Conservation (phyloP, 2,329 filamentous ascomycete species). For the Atkinsonella texensis region DNA sequence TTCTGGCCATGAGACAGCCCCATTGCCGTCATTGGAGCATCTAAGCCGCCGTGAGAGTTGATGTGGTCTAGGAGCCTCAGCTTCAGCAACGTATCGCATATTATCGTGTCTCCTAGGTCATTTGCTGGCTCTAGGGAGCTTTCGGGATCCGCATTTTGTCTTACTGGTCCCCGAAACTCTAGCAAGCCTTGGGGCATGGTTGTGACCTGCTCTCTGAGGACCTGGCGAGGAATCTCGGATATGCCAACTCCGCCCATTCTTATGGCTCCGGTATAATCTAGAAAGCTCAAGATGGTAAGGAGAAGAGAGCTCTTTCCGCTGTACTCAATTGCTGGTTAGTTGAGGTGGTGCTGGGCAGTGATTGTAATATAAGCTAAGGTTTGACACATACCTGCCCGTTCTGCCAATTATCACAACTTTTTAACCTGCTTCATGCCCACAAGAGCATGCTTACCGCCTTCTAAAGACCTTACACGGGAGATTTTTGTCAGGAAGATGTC, state of each 20-base stretch:
- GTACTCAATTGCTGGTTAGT: conserved; percentile 13
- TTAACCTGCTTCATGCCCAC: conserved; percentile 9
- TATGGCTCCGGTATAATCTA: not conserved
- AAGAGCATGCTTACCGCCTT: not conserved
- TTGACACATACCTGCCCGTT: too few species aligned
- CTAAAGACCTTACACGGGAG: not conserved
- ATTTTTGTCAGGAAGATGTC: too few species aligned
- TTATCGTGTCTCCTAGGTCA: too few species aligned
- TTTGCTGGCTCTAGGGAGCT: not conserved
- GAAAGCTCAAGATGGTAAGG: conserved; percentile 9
- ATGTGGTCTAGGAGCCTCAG: conserved; percentile 7
- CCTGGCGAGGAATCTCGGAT: not conserved
- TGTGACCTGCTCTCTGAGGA: not conserved
- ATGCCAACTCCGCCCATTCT: not conserved
- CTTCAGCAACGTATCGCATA: too few species aligned
- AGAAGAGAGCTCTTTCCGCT: conserved; percentile 27
- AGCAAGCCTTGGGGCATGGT: not conserved
- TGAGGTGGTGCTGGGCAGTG: conserved; percentile 8
- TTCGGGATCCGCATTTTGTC: not conserved
- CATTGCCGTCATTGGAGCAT: conserved; percentile 5
- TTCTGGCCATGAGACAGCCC: conserved; percentile 9
- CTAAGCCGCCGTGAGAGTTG: conserved; percentile 5
- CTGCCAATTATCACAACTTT: conserved; percentile 9
- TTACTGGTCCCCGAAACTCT: not conserved
- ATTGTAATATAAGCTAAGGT: not conserved